A percentile compares a stretch with the other conserved stretches of the same genome.
phyloP scores from a whole-genome alignment of 139 green algal genomes.

The Tetraselmis chui region DNA sequence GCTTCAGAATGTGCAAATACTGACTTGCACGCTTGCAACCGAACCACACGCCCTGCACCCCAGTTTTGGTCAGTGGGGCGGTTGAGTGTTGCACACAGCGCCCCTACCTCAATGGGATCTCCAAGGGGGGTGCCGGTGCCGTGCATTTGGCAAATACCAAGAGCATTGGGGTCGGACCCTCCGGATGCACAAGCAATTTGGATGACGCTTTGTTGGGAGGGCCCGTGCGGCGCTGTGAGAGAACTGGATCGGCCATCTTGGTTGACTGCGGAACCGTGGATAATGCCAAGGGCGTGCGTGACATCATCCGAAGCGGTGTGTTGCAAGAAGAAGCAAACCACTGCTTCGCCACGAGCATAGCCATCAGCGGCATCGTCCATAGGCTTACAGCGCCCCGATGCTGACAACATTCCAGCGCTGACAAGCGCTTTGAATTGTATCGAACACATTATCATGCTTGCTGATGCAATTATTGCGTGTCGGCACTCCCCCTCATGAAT shows the following conservation, averaged over 20 bases:
- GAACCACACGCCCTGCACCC: slow-evolving; percentile 26
- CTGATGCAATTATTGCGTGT: slow-evolving; percentile 37
- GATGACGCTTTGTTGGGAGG: slow-evolving; percentile 73
- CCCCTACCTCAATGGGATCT: slow-evolving; percentile 80
- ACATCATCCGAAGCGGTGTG: slow-evolving; percentile 16
- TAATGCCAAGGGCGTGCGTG: slow-evolving; percentile 8
- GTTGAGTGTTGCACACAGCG: slow-evolving; percentile 31
- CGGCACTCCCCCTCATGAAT: too few relatives aligned
- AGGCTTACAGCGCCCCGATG: slow-evolving; percentile 50
- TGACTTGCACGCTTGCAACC: slow-evolving; percentile 31
- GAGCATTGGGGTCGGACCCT: neutral
- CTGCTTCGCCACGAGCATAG: slow-evolving; percentile 27
- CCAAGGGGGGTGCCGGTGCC: slow-evolving; percentile 82
- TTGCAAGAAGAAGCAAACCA: slow-evolving; percentile 10
- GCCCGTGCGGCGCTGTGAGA: slow-evolving; percentile 81
- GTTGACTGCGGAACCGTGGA: slow-evolving; percentile 68
- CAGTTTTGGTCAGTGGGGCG: slow-evolving; percentile 2
- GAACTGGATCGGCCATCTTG: slow-evolving; percentile 76
- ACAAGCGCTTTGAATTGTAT: slow-evolving; percentile 28
- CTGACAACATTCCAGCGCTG: slow-evolving; percentile 59
- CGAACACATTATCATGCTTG: slow-evolving; percentile 37
- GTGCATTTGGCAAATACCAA: slow-evolving; percentile 39
- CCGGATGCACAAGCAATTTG: slow-evolving; percentile 28
- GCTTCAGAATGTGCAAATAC: slow-evolving; percentile 36
- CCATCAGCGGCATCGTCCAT: slow-evolving; percentile 28